Base-by-base conservation (phyloP, 129 eudicot genomes). In the Arctium lappa region DNA sequence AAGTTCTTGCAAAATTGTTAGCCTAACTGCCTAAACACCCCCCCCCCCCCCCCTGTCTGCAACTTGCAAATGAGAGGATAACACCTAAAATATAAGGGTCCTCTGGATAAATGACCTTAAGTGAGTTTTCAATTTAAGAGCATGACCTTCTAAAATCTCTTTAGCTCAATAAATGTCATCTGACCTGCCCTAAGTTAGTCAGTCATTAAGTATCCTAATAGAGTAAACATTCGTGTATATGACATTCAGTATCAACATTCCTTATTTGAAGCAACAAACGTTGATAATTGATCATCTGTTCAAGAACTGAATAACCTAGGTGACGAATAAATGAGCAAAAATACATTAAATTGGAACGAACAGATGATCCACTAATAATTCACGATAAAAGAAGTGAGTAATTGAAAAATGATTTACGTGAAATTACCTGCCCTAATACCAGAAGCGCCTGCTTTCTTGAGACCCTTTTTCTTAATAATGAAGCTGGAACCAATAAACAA, bases 381-480 rank as follows among this genome's bases (percentile, higher is more conserved):
- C 15, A 0, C 4, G 30, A 34, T 29, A 8, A 70, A 32, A 62
- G 50, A 74, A 62, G 13, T 63, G 5, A 4, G 33, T 9, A 42
- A 69, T 36, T 31, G 46, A 44, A 18, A 2, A 38, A 69, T 8
- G 69, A 80, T 80, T 27, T 10, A 33, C 50, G 63, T 10, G 71
- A 3, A 75, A 12, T 44, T 78, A 94, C 97, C 96, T 75, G 98
- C 98, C 83, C 97, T 88, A 60, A 91, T 83, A 33, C 98, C 98
- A 8, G 94, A 89, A 83, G 93, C 94, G 7, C 96, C 96, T 9
- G 98, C 96, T 83, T 86, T 92, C 82, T 94, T 92, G 7, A 94
- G 84, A 16, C 97, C 98, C 78, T 94, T 94, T 80, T 94, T 94
- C 96, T 94, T 94, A 60, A 94, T 88, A 71, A 94, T 94, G 74